These are phyloP conservation scores for Malania oleifera DNA, from an alignment of 164 flowering plant species.

Conservation along the genomic window DNA sequence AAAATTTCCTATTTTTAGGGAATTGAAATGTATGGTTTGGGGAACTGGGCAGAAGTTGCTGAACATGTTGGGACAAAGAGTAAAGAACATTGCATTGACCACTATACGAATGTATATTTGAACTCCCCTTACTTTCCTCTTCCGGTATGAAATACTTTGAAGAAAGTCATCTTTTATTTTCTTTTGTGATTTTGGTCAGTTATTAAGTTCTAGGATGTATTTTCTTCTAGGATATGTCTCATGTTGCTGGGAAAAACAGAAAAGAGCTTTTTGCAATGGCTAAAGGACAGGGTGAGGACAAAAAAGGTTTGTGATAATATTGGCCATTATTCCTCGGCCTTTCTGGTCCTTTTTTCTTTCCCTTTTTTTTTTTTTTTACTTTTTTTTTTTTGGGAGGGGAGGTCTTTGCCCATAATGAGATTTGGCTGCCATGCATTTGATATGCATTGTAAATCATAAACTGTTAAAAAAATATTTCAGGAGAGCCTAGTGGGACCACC, in stretches of 20 bases:
- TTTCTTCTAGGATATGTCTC: slow-evolving; percentile 30
- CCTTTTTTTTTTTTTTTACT: too few relatives aligned
- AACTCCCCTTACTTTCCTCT: slow-evolving; percentile 42
- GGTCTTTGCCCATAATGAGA: too few relatives aligned
- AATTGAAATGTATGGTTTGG: slow-evolving; percentile 44
- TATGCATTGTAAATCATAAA: too few relatives aligned
- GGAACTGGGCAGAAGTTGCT: slow-evolving; percentile 48
- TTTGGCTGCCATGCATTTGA: too few relatives aligned
- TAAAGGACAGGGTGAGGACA: not conserved
- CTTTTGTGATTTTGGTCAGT: not conserved
- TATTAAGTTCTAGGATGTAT: not conserved
- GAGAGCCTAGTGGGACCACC: too few relatives aligned
- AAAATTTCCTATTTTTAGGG: slow-evolving; percentile 21
- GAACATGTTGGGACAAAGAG: slow-evolving; percentile 50
- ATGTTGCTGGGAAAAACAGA: slow-evolving; percentile 3
- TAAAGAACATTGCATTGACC: slow-evolving; percentile 37
- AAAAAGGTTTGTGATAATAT: not conserved
- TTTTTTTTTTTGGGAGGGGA: too few relatives aligned
- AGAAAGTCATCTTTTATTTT: not conserved
- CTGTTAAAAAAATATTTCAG: too few relatives aligned
- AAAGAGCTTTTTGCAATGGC: slow-evolving; percentile 6
- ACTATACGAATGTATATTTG: slow-evolving; percentile 29
- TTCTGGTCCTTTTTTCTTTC: too few relatives aligned
- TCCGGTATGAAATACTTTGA: slow-evolving; percentile 27
- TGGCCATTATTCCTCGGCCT: too few relatives aligned